Percentiles rank a stretch among this genome's conserved stretches.
Evolutionary conservation across 768 basidiomycete species (phyloP).

Genomic region (Russula dissimulans): DNA sequence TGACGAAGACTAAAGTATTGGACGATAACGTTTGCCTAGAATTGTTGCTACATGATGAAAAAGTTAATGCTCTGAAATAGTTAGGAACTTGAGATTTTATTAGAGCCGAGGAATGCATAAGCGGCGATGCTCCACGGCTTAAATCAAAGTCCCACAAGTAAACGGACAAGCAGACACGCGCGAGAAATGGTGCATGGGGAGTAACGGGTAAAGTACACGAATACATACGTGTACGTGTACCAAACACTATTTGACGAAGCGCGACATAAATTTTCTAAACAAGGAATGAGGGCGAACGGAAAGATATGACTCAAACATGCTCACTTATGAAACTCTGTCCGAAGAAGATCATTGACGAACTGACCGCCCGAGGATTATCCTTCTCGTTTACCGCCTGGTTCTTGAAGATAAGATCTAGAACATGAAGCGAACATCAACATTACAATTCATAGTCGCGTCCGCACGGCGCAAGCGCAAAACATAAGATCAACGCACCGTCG

Average conservation of each 20-base stretch:
- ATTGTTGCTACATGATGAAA: no score
- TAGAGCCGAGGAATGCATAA: no score
- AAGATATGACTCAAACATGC: constrained; percentile 24
- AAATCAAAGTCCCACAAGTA: no score
- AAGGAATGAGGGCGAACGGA: not conserved
- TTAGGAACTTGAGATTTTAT: no score
- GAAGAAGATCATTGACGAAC: constrained; percentile 91
- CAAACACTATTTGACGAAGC: constrained; percentile 68
- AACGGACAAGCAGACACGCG: no score
- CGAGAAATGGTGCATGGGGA: not conserved
- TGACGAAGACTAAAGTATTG: no score
- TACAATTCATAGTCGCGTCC: not conserved
- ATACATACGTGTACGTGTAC: not conserved
- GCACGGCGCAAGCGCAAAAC: no score
- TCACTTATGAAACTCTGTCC: constrained; percentile 90
- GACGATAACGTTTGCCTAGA: no score
- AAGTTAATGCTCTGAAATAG: no score
- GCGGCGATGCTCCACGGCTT: no score
- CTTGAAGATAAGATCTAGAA: constrained; percentile 89
- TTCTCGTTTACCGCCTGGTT: constrained; percentile 84
- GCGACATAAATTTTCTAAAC: constrained; percentile 80
- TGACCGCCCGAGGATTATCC: constrained; percentile 49
- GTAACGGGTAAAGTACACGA: not conserved
- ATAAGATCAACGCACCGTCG: constrained; percentile 50
- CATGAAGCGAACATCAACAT: not conserved